phyloP scores from a whole-genome alignment of 139 green algal species.

The Mesotaenium endlicherianum region DNA sequence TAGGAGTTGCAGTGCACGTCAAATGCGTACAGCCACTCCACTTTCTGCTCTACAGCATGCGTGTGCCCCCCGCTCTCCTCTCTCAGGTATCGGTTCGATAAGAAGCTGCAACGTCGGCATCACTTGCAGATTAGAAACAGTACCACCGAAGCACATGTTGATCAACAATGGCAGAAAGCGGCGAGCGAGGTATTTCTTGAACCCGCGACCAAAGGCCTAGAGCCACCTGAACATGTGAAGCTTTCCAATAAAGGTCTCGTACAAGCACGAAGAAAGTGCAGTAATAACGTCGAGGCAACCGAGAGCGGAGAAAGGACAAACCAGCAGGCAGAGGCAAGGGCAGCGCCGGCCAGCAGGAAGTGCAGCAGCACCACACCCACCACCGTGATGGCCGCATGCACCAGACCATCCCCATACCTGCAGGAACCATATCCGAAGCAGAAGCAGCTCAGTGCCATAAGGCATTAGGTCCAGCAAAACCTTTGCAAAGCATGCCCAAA shows the following conservation, averaged over 20 bases:
- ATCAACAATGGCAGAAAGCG: too few species aligned
- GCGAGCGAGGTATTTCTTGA: too few species aligned
- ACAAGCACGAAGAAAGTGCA: too few species aligned
- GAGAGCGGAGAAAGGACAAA: conserved; percentile 42
- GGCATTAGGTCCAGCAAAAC: too few species aligned
- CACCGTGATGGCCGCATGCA: conserved; percentile 36
- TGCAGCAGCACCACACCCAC: conserved; percentile 66
- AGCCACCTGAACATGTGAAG: too few species aligned
- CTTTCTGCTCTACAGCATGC: conserved; percentile 83
- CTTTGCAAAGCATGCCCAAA: too few species aligned
- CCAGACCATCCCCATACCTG: conserved; percentile 41
- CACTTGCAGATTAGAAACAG: too few species aligned
- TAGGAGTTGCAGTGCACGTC: conserved; percentile 98
- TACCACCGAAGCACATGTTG: too few species aligned
- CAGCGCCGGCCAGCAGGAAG: conserved; percentile 77
- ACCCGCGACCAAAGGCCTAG: too few species aligned
- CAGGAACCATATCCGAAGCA: too few species aligned
- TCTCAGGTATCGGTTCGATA: conserved; percentile 81
- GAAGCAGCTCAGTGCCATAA: too few species aligned
- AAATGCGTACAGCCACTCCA: conserved; percentile 96
- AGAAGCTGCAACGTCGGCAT: conserved; percentile 8
- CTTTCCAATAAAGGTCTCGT: too few species aligned
- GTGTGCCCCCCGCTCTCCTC: conserved; percentile 54
- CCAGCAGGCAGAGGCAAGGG: conserved; percentile 82
- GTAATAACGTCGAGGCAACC: not conserved